A percentile compares a stretch with the other conserved stretches of the same genome.
Evolutionary conservation across 2,329 filamentous ascomycete species (phyloP).

Genomic region (Aspergillus eucalypticola): DNA sequence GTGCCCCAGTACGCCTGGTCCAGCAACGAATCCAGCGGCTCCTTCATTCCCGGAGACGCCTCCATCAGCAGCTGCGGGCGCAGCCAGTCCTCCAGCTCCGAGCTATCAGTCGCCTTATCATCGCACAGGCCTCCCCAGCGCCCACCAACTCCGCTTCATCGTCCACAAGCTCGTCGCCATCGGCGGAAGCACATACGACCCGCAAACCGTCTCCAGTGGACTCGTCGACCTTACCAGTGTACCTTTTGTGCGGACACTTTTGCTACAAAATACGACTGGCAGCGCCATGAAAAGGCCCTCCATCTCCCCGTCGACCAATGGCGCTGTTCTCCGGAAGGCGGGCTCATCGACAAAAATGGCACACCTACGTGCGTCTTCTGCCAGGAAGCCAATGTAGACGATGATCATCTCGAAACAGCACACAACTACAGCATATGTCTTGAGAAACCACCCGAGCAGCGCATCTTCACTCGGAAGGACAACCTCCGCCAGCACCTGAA

Average conservation of each 20-base stretch:
- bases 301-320: slow-evolving; percentile 56
- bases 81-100: slow-evolving; percentile 52
- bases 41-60: slow-evolving; percentile 49
- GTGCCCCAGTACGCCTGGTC: slow-evolving; percentile 32
- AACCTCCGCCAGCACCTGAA: slow-evolving; percentile 59
- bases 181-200: slow-evolving; percentile 30
- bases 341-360: slow-evolving; percentile 32
- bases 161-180: slow-evolving; percentile 8
- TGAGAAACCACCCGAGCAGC: slow-evolving; percentile 56
- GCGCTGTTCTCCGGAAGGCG: slow-evolving; percentile 51
- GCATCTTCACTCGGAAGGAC: slow-evolving; percentile 61
- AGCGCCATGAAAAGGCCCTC: slow-evolving; percentile 49
- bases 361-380: slow-evolving; percentile 57
- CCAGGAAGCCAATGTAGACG: slow-evolving; percentile 48
- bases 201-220: background rate
- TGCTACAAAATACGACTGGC: slow-evolving; percentile 50
- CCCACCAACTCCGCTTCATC: slow-evolving; percentile 15
- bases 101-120: slow-evolving; percentile 42
- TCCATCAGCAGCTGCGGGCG: slow-evolving; percentile 54
- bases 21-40: slow-evolving; percentile 50
- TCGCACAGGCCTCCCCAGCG: background rate
- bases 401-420: slow-evolving; percentile 53
- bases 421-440: slow-evolving; percentile 59
- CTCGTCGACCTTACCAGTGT: slow-evolving; percentile 34
- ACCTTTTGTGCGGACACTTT: slow-evolving; percentile 51